Base-by-base conservation (phyloP, 1,284 basidiomycete genomes). In the Apiotrichum porosum region DNA sequence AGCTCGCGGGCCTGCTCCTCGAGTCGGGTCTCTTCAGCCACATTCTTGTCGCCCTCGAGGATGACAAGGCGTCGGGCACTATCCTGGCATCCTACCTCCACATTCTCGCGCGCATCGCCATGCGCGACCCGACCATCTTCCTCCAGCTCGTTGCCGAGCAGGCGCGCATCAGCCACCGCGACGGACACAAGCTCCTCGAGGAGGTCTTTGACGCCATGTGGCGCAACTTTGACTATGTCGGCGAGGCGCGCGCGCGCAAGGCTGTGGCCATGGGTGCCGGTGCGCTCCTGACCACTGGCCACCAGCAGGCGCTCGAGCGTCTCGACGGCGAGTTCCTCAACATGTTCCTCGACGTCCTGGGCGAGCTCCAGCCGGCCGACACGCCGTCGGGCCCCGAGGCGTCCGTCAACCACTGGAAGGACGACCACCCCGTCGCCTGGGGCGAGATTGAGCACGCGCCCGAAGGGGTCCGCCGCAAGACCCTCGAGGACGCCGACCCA, bases 291-390 rank as follows among this genome's bases (percentile, higher is more conserved):
- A 65, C 65, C 23, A 67, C 69, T 86, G 92, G 92, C 60, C 66
- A 88, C 87, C 81, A 83, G 80, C 44, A 87, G 87, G 71, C 84
- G 82, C 22, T 82, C 81, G 48, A 81, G 37, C 47, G 71, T 13
- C 58, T 74, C 14, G 66, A 71, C 49, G 72, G 72, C 30, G 72
- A 72, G 47, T 68, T 70, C 32, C 56, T 88, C 72, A 91, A 91
- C 65, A 76, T 93, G 35, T 93, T 89, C 86, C 75, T 89, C 39
- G 90, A 93, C 61, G 88, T 92, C 5, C 84, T 93, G 36, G 86
- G 84, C 12, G 90, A 93, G 67, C 77, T 91, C 46, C 86, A 91
- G 68, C 81, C 82, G 1, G 73, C 79, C 47, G 65, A 68, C 8
- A 22, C 4, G 72, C 75, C 33, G 63, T 75, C 26, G 39, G 61